Evolutionary conservation across 805 yeast genomes (phyloP), one percentile per base, ranked within the genome.

Genomic region (Yarrowia hollandica): DNA sequence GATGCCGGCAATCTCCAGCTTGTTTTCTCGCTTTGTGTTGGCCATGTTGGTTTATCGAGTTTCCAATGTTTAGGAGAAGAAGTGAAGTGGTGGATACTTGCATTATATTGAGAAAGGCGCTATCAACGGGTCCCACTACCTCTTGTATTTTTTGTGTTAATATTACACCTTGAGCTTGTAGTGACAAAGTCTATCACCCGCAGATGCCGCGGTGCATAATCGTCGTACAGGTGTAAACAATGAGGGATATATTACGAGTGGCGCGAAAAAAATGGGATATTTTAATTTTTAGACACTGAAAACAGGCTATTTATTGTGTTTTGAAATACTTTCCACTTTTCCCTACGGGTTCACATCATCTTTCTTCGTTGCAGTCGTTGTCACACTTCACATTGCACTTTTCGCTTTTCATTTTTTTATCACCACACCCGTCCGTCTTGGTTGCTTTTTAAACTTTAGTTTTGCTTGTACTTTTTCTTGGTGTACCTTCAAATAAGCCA

Each of bases 131-230:
- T 16, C 12, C 33, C 11, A 25, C 23, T 18, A 26, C 11, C 23
- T 16, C 48, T n/a, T n/a, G 16, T 25, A 7, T 26, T 41, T 39
- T 41, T 18, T 12, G 33, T 22, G 23, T 33, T 26, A 41, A 41
- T n/a, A 41, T 12, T 26, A 26, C 18, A 41, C 48, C 19, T 41
- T 26, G 46, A 10, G 9, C 14, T 21, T 15, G 31, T 41, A 9
- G 26, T 4, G 15, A 3, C 30, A 6, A 41, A 41, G 33, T 41
- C 48, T 26, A 41, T 41, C 48, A 22, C 26, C 33, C 18, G 19
- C 33, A 41, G 48, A 41, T 26, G 48, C 48, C 33, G 48, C 48
- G 22, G 33, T 41, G 48, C 48, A 41, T 41, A 41, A 41, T 41
- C 48, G 33, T 39, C 23, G 33, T 41, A 26, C 23, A 22, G 46